Evolutionary conservation across 306 rosid species (phyloP), one percentile per base, ranked within the genome.

Genomic region (Medicago lupulina): DNA sequence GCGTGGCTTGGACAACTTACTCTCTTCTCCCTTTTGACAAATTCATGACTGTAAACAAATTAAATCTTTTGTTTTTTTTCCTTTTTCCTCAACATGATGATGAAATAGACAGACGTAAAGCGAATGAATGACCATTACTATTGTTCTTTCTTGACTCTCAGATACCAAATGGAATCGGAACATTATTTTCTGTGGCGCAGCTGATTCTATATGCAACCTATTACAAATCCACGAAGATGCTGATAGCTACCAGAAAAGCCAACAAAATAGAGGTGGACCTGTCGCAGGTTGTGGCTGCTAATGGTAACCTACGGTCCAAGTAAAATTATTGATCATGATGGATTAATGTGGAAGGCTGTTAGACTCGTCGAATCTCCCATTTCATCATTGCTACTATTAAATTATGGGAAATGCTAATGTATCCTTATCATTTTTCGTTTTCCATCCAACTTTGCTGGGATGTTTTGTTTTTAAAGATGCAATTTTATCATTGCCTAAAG

Each of bases 141-240:
- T 43, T 43, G 47, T 13, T 23, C 31, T 41, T 28, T 28, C 2
- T 28, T 21, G 44, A 53, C 28, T 74, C 2, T 77, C 91, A 95
- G 99, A 73, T 90, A 77, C 99, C 99, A 7, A 95, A 95, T 82
- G 97, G 90, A 57, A 66, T 92, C 23, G 99, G 99, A 4, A 75
- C 90, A 38, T 5, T 86, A 38, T 79, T 91, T 39, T 70, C 92
- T 0, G 8, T 77, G 59, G 86, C 84, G 16, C 99, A 95, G 25
- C 88, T 95, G 80, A 36, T 85, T 72, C 86, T 95, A 9, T 95
- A 92, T 46, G 99, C 91, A 17, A 82, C 96, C 36, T 95, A 76
- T 73, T 92, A 90, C 90, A 90, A 86, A 78, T 89, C 97, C 0
- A 95, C 99, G 0, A 69, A 89, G 75, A 57, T 85, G 43, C 83